These are phyloP conservation scores for Fomitopsis pinicola DNA, from an alignment of 1,284 basidiomycete genomes.

Conservation along the genomic window DNA sequence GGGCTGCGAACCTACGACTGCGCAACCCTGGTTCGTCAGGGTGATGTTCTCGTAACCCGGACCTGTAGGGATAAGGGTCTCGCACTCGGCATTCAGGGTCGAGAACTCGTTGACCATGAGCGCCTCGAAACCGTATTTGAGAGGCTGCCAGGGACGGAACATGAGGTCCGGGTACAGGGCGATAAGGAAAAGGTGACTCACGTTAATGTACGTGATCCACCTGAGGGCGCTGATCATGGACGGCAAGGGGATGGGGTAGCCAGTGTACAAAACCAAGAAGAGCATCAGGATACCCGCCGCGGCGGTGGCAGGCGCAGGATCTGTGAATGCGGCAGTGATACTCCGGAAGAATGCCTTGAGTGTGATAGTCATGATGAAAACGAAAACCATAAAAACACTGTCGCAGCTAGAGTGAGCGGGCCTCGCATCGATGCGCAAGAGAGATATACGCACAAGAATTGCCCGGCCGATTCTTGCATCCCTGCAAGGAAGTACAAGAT, in stretches of 20 bases:
- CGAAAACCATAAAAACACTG: conserved; percentile 49
- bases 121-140: conserved; percentile 46
- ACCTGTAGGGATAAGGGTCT: conserved; percentile 38
- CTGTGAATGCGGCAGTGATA: conserved; percentile 46
- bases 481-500: conserved; percentile 64
- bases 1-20: conserved; percentile 45
- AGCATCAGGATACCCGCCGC: conserved; percentile 50
- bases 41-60: conserved; percentile 47
- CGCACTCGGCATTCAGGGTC: conserved; percentile 35
- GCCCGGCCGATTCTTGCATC: conserved; percentile 43
- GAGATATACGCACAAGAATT: conserved; percentile 48
- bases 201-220: conserved; percentile 62
- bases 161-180: background rate
- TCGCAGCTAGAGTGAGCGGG: background rate
- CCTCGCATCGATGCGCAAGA: background rate
- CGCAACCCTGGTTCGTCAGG: conserved; percentile 53
- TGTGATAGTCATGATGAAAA: conserved; percentile 42
- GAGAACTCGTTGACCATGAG: conserved; percentile 53
- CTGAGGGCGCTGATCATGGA: conserved; percentile 55
- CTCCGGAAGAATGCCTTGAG: conserved; percentile 59
- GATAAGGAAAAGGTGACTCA: conserved; percentile 14
- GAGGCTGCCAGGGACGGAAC: conserved; percentile 26
- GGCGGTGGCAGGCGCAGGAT: conserved; percentile 50
- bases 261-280: conserved; percentile 40
- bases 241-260: conserved; percentile 43